Base-by-base conservation (phyloP, 371 early-diverging fungal species). In the Sporodiniella umbellata region DNA sequence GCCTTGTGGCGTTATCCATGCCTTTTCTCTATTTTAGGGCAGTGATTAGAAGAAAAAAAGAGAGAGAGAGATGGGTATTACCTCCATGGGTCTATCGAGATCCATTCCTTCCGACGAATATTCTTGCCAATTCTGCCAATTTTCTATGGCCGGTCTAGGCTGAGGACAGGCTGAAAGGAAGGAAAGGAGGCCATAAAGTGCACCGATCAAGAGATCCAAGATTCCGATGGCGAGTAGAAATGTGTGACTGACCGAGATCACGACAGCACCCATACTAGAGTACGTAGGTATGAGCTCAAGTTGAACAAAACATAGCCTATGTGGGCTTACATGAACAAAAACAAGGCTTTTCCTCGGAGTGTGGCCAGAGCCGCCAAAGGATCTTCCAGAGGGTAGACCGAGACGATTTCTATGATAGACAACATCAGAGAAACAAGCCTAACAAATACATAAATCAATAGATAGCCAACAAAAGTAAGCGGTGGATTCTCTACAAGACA, bases 111-210 rank as follows among this genome's bases (percentile, higher is more conserved):
- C 71, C 6, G 67, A 62, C 12, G 67, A 66, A 26, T 61, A 70
- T 37, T 66, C 66, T 44, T 66, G 63, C 66, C 66, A 70, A 30
- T 59, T 64, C 42, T 70, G 64, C 58, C 67, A 66, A 21, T 62
- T 70, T 33, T 59, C 62, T 15, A 49, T 38, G 5, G 60, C 47
- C 8, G 66, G 54, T 42, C 52, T 55, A 4, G 61, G 59, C 4
- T 48, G 47, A 19, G 60, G 57, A 42, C 53, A 56, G 3, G 52
- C 33, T 24, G 59, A 44, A 11, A 66, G 45, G 52, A 60, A 66
- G 5, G 64, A 70, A 30, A 70, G n/a, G 26, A 66, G 51, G 31
- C 66, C 46, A 25, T 66, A 66, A 5, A 66, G n/a, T 2, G 54
- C 19, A 2, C 60, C 64, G 46, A 55, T 40, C n/a, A 48, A 15